phyloP scores from a whole-genome alignment of 2,329 filamentous ascomycete species.

The Fusarium sp. region DNA sequence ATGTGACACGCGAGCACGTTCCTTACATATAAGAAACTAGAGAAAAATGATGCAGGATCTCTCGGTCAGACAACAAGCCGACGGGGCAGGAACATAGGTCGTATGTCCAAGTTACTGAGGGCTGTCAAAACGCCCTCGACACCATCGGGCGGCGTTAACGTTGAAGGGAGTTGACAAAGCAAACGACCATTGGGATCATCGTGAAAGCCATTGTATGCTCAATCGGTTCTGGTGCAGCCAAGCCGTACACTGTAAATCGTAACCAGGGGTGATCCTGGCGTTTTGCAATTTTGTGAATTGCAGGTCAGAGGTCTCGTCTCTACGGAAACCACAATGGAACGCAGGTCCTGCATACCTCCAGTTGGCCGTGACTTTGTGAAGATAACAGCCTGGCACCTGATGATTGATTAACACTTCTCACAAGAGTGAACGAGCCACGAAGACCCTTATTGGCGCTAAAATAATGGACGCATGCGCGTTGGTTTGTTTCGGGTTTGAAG shows the following conservation, averaged over 20 bases:
- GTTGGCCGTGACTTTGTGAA: neutral
- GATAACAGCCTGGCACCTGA: neutral
- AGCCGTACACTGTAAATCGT: neutral
- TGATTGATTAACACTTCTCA: neutral
- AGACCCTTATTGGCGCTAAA: neutral
- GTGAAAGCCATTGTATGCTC: neutral
- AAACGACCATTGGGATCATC: neutral
- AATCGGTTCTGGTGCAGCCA: neutral
- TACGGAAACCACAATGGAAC: neutral
- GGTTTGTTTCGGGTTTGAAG: neutral
- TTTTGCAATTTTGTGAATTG: neutral
- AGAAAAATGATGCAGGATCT: neutral
- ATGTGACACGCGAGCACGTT: too few relatives aligned
- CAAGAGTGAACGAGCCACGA: neutral
- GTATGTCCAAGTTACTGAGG: neutral
- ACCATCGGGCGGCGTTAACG: neutral
- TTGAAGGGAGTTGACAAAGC: neutral
- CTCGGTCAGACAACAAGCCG: neutral
- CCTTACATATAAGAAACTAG: slow-evolving; percentile 2
- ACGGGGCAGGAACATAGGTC: neutral
- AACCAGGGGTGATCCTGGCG: neutral
- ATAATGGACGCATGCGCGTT: neutral
- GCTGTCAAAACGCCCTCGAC: neutral
- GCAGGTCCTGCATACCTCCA: neutral
- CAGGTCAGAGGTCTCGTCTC: neutral